Conservation (phyloP, 1,284 basidiomycete species). For the Jaminaea rosea region DNA sequence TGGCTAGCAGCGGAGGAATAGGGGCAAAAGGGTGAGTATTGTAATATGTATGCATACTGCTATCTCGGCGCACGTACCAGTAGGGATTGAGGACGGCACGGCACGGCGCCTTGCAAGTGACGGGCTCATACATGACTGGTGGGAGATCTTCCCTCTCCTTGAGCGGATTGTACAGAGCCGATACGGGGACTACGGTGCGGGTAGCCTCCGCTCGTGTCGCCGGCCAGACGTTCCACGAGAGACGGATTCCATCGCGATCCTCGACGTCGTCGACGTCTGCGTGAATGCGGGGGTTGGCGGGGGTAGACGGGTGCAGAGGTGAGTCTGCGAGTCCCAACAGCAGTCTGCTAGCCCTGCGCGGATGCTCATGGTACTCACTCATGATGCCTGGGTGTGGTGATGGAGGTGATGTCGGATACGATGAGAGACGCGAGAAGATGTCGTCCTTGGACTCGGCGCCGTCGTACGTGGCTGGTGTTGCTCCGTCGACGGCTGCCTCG, state of each 20-base stretch:
- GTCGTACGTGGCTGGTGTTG: too few species aligned
- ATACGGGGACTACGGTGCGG: constrained; percentile 92
- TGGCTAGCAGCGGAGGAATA: constrained; percentile 56
- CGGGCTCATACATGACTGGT: constrained; percentile 93
- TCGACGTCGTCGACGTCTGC: constrained; percentile 46
- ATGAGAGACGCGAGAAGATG: too few species aligned
- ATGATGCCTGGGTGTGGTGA: too few species aligned
- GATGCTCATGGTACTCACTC: too few species aligned
- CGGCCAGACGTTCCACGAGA: constrained; percentile 97
- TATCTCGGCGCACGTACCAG: constrained; percentile 54
- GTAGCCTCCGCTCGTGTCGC: constrained; percentile 95
- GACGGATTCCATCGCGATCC: constrained; percentile 47
- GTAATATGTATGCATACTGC: background rate
- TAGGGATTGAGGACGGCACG: constrained; percentile 95
- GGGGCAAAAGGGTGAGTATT: background rate
- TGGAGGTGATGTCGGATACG: too few species aligned
- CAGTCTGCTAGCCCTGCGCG: too few species aligned
- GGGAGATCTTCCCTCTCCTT: constrained; percentile 91
- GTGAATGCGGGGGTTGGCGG: too few species aligned
- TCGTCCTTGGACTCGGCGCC: too few species aligned
- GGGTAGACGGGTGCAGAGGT: background rate
- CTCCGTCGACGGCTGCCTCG: too few species aligned
- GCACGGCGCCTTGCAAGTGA: constrained; percentile 95
- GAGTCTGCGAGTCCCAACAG: too few species aligned
- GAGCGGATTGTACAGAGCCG: constrained; percentile 92